Base-by-base conservation (phyloP, 2,329 filamentous ascomycete genomes). In the Fusarium mangiferae region DNA sequence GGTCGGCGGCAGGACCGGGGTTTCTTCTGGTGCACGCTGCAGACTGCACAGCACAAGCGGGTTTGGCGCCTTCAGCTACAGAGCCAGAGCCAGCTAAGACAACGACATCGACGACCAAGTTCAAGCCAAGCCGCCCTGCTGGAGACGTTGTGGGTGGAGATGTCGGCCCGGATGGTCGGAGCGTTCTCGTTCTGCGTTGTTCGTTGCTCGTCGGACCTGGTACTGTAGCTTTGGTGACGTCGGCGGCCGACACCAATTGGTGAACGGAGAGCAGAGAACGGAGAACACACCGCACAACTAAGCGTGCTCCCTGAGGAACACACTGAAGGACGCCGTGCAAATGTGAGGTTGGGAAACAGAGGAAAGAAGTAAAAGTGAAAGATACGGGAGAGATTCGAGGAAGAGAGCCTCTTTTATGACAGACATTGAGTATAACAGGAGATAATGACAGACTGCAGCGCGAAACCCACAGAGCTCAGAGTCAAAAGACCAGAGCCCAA, bases 21-120 rank as follows among this genome's bases (percentile, higher is more conserved):
- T 72, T 69, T 73, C 72, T 70, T 55, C 66, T 71, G 58, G 66
- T 75, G 74, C 74, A 71, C 55, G 24, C 24, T 55, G 51, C 35
- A 54, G 35, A 38, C 51, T 54, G 30, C 30, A 48, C 30, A 49
- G 55, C 39, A 48, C 77, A 80, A 79, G 78, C 78, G 78, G 78
- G 75, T 79, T 80, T 78, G 78, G 77, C 78, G 78, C 78, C 70
- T 74, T 80, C 78, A 80, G 76, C 78, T 80, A 64, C 68, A 76
- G 54, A 70, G 65, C 74, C 68, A 72, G 72, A 68, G 65, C 66
- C 65, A 68, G 65, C 66, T 49, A 68, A 54, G 66, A 67, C 58
- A 59, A 66, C 65, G 61, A 68, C 62, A 69, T 75, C 59, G 62
- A 73, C 72, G 66, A 74, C 75, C 74, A 77, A 77, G 75, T 66